Percentiles rank a stretch among this genome's conserved stretches.
Conservation (phyloP, 306 rosid genomes). For the barrel medic (Medicago truncatula) region DNA sequence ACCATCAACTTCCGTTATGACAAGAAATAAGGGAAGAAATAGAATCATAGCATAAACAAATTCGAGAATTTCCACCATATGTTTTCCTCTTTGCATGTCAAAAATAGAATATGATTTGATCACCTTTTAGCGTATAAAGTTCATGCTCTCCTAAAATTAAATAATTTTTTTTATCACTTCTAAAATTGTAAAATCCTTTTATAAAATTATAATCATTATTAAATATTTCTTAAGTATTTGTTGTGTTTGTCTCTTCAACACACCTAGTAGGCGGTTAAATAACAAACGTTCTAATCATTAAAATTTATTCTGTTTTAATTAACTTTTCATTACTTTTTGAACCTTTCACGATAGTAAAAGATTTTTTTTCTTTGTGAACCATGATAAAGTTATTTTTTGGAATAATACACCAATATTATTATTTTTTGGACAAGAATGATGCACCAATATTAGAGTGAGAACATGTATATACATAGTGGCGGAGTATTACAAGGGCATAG, state of each 20-base stretch:
- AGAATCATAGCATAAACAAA: background rate
- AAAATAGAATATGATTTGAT: background rate
- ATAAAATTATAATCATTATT: background rate
- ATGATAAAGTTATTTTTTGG: background rate
- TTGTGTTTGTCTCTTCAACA: background rate
- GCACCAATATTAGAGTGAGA: no score
- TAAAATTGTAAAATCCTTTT: background rate
- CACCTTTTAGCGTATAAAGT: background rate
- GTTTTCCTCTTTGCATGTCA: background rate
- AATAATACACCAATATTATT: no score
- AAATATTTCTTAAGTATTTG: background rate
- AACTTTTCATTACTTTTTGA: background rate
- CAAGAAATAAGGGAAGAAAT: background rate
- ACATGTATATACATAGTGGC: no score
- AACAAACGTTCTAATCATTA: background rate
- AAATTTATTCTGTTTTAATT: background rate
- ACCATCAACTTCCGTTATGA: background rate
- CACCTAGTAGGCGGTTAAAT: background rate
- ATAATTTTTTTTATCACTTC: background rate
- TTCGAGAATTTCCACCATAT: background rate
- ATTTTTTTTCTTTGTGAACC: background rate
- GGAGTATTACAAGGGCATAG: no score
- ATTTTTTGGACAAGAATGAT: no score
- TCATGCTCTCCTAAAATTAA: background rate
- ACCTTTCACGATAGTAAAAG: background rate